Evolutionary conservation across 495 filamentous ascomycete species (phyloP), one percentile per base, ranked within the genome.

Genomic region (Cercophora sp.): DNA sequence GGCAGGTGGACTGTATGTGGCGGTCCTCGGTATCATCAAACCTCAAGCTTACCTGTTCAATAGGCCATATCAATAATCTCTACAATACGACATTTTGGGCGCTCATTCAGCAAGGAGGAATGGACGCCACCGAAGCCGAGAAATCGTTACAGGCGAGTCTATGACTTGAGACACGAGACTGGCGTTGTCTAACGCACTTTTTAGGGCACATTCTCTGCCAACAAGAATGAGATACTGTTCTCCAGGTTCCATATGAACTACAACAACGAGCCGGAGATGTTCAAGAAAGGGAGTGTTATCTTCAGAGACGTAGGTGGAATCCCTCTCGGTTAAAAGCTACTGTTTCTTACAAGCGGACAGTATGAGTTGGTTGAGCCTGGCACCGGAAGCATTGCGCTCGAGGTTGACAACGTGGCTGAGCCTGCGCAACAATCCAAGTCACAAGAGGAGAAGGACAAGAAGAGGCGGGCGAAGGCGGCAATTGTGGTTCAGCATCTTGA

Each of bases 61-160:
- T 52, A 91, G 89, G 89, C 62, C 93, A 98, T 67, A 92, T 98
- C 59, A 98, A 98, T 68, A 98, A 98, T 63, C 77, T 97, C 13
- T 96, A 96, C 68, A 98, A 98, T 61, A 98, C 93, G 1, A 91
- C 90, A 0, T 97, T 96, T 64, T 97, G 93, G 93, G 77, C 85
- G 0, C 75, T 97, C 61, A 85, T 96, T 20, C 79, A 85, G 46
- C 71, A 81, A 35, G 91, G 90, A 0, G 87, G 85, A 0, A 79
- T 93, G 74, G 82, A 79, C 41, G 76, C 78, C 8, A 84, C 79
- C 16, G 83, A 88, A 58, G 93, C 93, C 0, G 93, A 96, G 65
- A 77, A 84, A 59, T 79, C 78, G 44, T 75, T 97, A 23, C 82
- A 85, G 63, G 88, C 88, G n/a, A n/a, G n/a, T n/a, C n/a, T n/a